Base-by-base conservation (phyloP, 1,284 basidiomycete genomes). In the Cryptococcus hybrid region DNA sequence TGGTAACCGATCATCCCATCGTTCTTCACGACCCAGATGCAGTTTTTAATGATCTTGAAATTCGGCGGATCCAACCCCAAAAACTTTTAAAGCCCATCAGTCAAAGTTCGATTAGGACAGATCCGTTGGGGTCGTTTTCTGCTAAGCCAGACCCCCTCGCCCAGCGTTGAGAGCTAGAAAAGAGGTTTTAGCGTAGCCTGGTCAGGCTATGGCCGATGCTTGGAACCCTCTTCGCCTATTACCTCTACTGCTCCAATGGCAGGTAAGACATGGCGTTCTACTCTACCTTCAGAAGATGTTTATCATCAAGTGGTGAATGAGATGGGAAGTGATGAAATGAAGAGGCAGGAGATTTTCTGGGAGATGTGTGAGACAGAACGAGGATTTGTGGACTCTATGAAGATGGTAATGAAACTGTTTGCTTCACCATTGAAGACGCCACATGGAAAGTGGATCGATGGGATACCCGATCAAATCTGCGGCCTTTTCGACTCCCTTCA, bases 401-500 rank as follows among this genome's bases (percentile, higher is more conserved):
- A 83, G 43, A 81, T 80, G 50, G 85, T 88, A 57, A 78, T 92
- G 11, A 77, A 81, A 5, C 74, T 87, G 3, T 92, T 92, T 68
- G 83, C 90, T 34, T 78, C 85, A 3, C 91, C 92, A 0, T 81
- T 95, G 4, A 85, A 89, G 7, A 72, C 70, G 0, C 80, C 84
- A 2, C 85, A 63, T 11, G 84, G 88, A 54, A 84, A 80, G 2
- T 94, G 91, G 89, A 86, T 94, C 43, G 78, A 83, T 3, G 91
- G 90, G 3, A 76, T 94, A 15, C 89, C 90, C 0, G 62, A 78
- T 0, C 82, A 84, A 37, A 80, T 90, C 7, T 82, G 85, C 4
- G 82, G 85, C 13, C 80, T 92, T 35, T 86, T 94, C 61, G 90
- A 92, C 71, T 89, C 88, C 84, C 79, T 93, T 49, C 90, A 92